These are phyloP conservation scores for Amanita thiersii DNA, from an alignment of 768 basidiomycete species.

Conservation along the genomic window DNA sequence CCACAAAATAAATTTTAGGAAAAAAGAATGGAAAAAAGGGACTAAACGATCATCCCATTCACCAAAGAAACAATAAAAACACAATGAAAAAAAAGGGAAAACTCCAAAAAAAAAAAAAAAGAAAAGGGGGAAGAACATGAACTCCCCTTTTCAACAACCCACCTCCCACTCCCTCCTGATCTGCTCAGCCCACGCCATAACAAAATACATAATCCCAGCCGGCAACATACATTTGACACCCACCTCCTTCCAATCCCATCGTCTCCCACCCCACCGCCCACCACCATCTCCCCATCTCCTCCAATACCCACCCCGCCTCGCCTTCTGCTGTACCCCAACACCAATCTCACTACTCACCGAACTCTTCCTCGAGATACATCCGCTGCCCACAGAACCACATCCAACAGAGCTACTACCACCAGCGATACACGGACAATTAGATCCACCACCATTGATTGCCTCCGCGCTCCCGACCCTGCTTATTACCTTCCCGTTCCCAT, in stretches of 20 bases:
- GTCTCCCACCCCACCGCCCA: slow-evolving; percentile 47
- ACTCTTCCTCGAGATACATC: neutral
- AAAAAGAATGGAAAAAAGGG: too few species aligned
- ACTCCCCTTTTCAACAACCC: too few species aligned
- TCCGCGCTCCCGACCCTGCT: slow-evolving; percentile 2
- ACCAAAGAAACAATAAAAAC: too few species aligned
- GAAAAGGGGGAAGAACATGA: too few species aligned
- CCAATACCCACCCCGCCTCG: slow-evolving; percentile 22
- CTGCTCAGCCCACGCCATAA: slow-evolving; percentile 72
- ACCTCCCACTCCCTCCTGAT: slow-evolving; percentile 32
- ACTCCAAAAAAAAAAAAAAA: too few species aligned
- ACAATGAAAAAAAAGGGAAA: too few species aligned
- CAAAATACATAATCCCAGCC: slow-evolving; percentile 63
- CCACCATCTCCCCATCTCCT: slow-evolving; percentile 35
- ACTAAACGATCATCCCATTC: too few species aligned
- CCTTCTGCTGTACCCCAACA: slow-evolving; percentile 1
- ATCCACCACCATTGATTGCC: neutral
- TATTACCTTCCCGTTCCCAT: slow-evolving; percentile 7
- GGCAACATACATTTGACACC: slow-evolving; percentile 63
- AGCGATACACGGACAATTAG: neutral
- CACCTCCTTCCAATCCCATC: slow-evolving; percentile 80
- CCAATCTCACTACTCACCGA: neutral
- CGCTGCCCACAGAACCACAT: too few species aligned
- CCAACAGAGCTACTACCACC: too few species aligned
- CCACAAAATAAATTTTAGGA: too few species aligned